Conservation (phyloP, 2,329 filamentous ascomycete genomes). For the Karstenula rhodostoma region DNA sequence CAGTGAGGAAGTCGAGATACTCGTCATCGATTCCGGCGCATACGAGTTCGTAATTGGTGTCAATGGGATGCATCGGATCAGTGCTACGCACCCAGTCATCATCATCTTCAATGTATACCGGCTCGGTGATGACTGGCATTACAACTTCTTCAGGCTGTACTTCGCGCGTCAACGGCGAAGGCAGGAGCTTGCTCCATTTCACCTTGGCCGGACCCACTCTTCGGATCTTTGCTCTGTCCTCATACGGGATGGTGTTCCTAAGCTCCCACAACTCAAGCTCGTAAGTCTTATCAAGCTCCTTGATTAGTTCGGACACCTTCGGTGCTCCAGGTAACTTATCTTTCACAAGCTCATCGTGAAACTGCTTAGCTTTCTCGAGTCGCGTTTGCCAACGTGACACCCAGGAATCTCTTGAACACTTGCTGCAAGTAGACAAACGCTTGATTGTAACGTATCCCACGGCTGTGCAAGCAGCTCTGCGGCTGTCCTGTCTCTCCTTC, state of each 20-base stretch:
- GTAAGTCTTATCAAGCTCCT: conserved; percentile 23
- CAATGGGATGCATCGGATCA: conserved; percentile 35
- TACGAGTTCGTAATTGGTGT: conserved; percentile 18
- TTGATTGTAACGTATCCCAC: conserved; percentile 33
- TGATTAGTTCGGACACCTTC: conserved; percentile 20
- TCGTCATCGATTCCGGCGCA: conserved; percentile 6
- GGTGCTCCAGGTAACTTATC: conserved; percentile 9
- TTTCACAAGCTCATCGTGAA: conserved; percentile 17
- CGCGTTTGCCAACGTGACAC: conserved; percentile 25
- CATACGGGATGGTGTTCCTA: conserved; percentile 17
- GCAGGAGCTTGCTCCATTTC: neutral
- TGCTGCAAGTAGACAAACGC: conserved; percentile 26
- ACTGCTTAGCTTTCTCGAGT: conserved; percentile 24
- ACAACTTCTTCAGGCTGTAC: conserved; percentile 30
- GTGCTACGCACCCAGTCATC: conserved; percentile 29
- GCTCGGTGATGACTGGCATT: neutral
- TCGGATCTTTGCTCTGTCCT: conserved; percentile 11
- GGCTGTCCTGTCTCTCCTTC: conserved; percentile 22
- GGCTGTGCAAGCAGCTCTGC: conserved; percentile 36
- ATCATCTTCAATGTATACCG: conserved; percentile 24
- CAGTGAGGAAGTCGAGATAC: conserved; percentile 17
- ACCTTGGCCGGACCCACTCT: conserved; percentile 16
- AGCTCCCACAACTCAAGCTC: conserved; percentile 24
- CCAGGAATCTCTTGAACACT: conserved; percentile 34
- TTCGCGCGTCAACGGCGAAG: conserved; percentile 28